Conservation (phyloP, 805 yeast genomes). For the Blastobotrys mokoenaii region DNA sequence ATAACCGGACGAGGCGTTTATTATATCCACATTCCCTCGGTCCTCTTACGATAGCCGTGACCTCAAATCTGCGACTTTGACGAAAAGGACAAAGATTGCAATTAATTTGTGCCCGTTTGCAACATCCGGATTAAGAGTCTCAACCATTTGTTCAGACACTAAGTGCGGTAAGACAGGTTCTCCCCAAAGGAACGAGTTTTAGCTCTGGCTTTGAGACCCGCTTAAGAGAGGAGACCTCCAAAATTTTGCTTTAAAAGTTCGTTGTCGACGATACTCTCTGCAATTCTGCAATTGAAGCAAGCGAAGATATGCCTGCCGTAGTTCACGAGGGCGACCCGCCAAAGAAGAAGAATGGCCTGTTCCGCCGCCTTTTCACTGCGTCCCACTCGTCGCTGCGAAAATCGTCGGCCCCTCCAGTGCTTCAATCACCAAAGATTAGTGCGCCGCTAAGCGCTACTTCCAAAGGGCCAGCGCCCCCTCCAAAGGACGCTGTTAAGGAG, state of each 20-base stretch:
- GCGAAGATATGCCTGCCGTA: too few species aligned
- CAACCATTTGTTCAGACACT: not conserved
- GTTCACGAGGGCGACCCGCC: too few species aligned
- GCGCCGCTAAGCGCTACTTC: not conserved
- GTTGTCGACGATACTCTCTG: too few species aligned
- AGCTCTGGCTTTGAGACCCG: too few species aligned
- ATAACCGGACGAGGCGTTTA: not conserved
- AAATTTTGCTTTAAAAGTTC: too few species aligned
- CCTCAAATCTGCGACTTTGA: too few species aligned
- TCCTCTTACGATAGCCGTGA: too few species aligned
- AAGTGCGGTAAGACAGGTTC: too few species aligned
- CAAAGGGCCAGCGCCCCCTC: not conserved
- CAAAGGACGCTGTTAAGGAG: not conserved
- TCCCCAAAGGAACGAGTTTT: too few species aligned
- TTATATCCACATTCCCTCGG: too few species aligned
- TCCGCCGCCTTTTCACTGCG: conserved; percentile 9
- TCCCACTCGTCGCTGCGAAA: conserved; percentile 7
- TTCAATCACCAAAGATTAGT: not conserved
- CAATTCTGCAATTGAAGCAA: too few species aligned
- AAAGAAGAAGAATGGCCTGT: conserved; percentile 8
- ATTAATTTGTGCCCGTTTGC: not conserved
- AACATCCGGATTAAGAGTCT: not conserved
- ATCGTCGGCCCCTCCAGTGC: not conserved
- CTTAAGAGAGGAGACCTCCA: too few species aligned
- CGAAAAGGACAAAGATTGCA: not conserved